Conservation (phyloP, 1,284 basidiomycete genomes). For the Psilocybe mexicana region DNA sequence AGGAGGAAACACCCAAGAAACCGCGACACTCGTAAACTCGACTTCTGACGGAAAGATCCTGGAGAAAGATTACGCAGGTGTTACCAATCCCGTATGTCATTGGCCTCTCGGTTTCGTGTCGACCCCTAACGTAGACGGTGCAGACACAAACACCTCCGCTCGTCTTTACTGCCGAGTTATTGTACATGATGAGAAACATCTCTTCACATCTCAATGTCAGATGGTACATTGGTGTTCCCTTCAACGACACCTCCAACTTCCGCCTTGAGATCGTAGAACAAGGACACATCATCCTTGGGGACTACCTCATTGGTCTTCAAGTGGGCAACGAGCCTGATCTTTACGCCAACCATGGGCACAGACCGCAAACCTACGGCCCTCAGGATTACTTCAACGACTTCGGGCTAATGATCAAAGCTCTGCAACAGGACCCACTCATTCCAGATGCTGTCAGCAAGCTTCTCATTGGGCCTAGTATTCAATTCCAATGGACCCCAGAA, state of each 20-base stretch:
- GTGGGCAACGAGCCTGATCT: slow-evolving; percentile 75
- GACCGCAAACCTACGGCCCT: slow-evolving; percentile 19
- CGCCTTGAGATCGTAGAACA: slow-evolving; percentile 52
- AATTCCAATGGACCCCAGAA: slow-evolving; percentile 50
- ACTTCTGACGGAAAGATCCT: slow-evolving; percentile 46
- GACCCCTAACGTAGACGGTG: background rate
- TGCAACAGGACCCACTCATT: slow-evolving; percentile 44
- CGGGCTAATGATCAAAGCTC: slow-evolving; percentile 35
- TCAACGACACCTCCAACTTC: slow-evolving; percentile 52
- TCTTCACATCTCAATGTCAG: slow-evolving; percentile 51
- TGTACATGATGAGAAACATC: slow-evolving; percentile 43
- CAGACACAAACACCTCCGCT: slow-evolving; percentile 58
- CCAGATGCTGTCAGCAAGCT: slow-evolving; percentile 38
- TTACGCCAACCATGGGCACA: slow-evolving; percentile 34
- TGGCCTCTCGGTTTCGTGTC: background rate
- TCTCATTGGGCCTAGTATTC: slow-evolving; percentile 63
- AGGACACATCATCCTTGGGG: slow-evolving; percentile 52
- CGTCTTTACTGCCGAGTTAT: slow-evolving; percentile 53
- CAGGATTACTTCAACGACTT: slow-evolving; percentile 46
- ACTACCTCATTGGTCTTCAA: slow-evolving; percentile 58
- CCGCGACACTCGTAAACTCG: slow-evolving; percentile 47
- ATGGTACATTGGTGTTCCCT: slow-evolving; percentile 64
- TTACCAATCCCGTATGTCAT: slow-evolving; percentile 43
- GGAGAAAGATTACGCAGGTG: slow-evolving; percentile 44
- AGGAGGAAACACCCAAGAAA: slow-evolving; percentile 77